Conservation (phyloP, 2,329 filamentous ascomycete species). For the Phoma herbarum region DNA sequence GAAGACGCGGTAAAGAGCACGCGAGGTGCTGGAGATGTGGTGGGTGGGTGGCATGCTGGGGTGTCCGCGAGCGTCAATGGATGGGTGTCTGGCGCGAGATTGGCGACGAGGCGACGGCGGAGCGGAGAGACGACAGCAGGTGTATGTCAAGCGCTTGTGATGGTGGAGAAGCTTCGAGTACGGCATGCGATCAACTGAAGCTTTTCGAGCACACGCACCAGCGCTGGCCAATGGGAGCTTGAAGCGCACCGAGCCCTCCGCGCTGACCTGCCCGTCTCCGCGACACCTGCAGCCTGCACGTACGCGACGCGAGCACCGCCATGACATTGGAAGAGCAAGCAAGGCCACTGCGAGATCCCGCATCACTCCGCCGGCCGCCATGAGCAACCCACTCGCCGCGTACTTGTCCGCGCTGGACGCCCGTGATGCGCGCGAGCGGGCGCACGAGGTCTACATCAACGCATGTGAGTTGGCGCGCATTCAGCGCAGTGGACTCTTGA, state of each 20-base stretch:
- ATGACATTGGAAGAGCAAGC: constrained; percentile 30
- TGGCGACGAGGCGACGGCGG: background rate
- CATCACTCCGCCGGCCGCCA: constrained; percentile 47
- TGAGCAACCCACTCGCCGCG: constrained; percentile 81
- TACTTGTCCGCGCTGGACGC: constrained; percentile 79
- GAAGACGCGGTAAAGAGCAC: background rate
- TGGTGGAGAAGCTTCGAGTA: constrained; percentile 4
- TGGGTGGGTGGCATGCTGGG: constrained; percentile 42
- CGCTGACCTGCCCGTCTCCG: constrained; percentile 20
- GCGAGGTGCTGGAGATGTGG: constrained; percentile 42
- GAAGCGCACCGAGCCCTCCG: constrained; percentile 14
- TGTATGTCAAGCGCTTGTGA: background rate
- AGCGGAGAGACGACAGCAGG: background rate
- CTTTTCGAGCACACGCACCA: constrained; percentile 27
- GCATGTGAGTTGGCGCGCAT: constrained; percentile 68
- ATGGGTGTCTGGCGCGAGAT: background rate
- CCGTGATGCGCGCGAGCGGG: constrained; percentile 73
- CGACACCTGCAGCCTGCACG: constrained; percentile 11
- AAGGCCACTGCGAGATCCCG: constrained; percentile 6
- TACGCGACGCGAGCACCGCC: constrained; percentile 16
- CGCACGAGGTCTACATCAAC: constrained; percentile 74
- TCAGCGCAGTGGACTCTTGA: background rate
- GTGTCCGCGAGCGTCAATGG: background rate
- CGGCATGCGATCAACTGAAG: constrained; percentile 16
- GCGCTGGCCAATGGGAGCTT: constrained; percentile 27